Evolutionary conservation across 2,329 filamentous ascomycete genomes (phyloP), one percentile per base, ranked within the genome.

Genomic region (Sarocladiaceae sp.): DNA sequence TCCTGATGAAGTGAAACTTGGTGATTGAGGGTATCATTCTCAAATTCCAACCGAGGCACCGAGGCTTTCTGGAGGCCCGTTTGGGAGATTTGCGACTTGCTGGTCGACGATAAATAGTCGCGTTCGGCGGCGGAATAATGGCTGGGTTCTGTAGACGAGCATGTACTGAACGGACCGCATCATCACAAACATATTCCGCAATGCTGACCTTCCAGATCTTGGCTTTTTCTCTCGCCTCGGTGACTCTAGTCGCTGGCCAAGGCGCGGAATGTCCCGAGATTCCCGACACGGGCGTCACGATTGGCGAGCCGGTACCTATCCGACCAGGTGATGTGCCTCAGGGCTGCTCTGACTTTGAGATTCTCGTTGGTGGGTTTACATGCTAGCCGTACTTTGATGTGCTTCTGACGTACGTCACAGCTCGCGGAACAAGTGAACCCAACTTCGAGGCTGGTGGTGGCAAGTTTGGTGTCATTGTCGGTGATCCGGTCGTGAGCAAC

Each of bases 381-480:
- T 28, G 5, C 5, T 28, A 4, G 4, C 5, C 7, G 17, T n/a
- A 11, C 11, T 29, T 13, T 10, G 13, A 26, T 26, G 4, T 17
- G n/a, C 26, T 8, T 6, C 7, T 15, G n/a, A 26, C 5, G 4
- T 29, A 10, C 4, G 7, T 28, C 39, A 6, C 23, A 55, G 54
- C 54, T 13, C 52, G 54, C n/a, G 54, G 54, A 2, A 55, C 54
- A 15, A 55, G 54, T 26, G 52, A 56, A 49, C 55, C 51, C 18
- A 52, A 56, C 37, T 46, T 37, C 33, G 54, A 35, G 15, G 26
- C 44, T 5, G 52, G 46, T 12, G 36, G 36, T 28, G 55, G 55
- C 29, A 57, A 57, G 49, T 55, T 57, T 35, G 55, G 55, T n/a
- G 18, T 51, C 44, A 39, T 52, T 22, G 55, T 57, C 11, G 55